Evolutionary conservation across 768 basidiomycete genomes (phyloP), one percentile per base, ranked within the genome.

Genomic region (Tricholoma saponaceum): DNA sequence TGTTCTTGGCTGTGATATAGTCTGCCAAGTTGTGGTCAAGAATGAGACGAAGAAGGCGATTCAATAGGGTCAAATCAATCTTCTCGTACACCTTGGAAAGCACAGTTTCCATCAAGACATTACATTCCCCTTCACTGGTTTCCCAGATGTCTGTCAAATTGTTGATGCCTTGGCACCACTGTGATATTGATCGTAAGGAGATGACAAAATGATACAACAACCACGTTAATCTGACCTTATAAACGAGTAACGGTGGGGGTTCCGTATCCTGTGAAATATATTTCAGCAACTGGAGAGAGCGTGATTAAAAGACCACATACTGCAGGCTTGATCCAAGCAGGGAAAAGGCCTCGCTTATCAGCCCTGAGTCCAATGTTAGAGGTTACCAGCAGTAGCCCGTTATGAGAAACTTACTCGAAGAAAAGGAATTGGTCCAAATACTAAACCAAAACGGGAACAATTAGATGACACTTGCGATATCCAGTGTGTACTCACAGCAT

Each of bases 151-250:
- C 96, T 2, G 91, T 95, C 70, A 98, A 72, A 72, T 99, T 99
- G 76, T 98, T 98, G 80, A 98, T 95, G 41, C 97, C 97, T 75
- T 98, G 96, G 68, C 95, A 96, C 96, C 96, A 98, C 81, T 79
- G 57, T 18, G 5, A 7, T 7, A 50, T 8, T 4, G 1, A 30
- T 50, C 3, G 26, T 22, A 49, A 39, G 56, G 14, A n/a, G n/a
- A 47, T 28, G 37, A 16, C 39, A 9, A 53, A 28, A 54, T n/a
- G 51, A 39, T 37, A 28, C 25, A 54, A 57, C 10, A 49, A 32
- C 26, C 28, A 18, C 37, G 13, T 7, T 4, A n/a, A 25, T 64
- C 32, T 18, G 28, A 79, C 78, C 70, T 98, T 98, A 79, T 98
- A 98, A 30, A 98, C 95, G 30, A 98, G 85, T 14, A 98, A 82